Evolutionary conservation across 805 yeast genomes (phyloP).

Genomic region (Barnettozyma salicaria): DNA sequence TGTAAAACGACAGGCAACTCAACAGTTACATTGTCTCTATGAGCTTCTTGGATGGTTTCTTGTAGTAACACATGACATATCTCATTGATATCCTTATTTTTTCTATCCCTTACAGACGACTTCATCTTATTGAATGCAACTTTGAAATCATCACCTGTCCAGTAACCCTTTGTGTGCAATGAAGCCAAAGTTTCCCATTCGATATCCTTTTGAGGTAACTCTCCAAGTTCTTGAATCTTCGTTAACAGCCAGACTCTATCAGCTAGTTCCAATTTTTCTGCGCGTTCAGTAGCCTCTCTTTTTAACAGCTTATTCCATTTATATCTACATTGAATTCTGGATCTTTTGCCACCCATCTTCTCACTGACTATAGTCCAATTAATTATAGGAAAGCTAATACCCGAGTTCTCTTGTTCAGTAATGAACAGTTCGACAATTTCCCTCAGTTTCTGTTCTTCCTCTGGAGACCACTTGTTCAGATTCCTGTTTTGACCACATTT

Average conservation of each 20-base stretch:
- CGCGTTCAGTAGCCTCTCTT: constrained; percentile 44
- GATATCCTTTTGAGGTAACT: constrained; percentile 36
- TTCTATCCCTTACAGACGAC: constrained; percentile 42
- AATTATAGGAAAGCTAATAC: constrained; percentile 37
- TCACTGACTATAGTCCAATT: constrained; percentile 94
- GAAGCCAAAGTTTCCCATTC: constrained; percentile 54
- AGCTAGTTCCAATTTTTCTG: constrained; percentile 37
- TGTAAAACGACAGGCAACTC: constrained; percentile 23
- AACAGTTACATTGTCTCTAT: constrained; percentile 13
- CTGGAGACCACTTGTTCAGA: constrained; percentile 70
- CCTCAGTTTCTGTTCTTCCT: constrained; percentile 61
- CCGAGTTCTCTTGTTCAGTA: constrained; percentile 27
- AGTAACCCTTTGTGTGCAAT: constrained; percentile 37
- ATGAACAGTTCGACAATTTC: constrained; percentile 48
- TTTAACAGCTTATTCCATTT: constrained; percentile 84
- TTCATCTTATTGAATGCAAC: constrained; percentile 58
- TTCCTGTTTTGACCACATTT: constrained; percentile 81
- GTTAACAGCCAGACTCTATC: constrained; percentile 47
- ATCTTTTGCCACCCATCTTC: constrained; percentile 79
- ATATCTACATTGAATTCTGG: constrained; percentile 91
- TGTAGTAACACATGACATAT: constrained; percentile 27
- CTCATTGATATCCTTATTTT: constrained; percentile 33
- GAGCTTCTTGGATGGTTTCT: constrained; percentile 18
- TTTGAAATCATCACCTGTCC: constrained; percentile 59
- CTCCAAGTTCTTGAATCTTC: constrained; percentile 39